phyloP scores from a whole-genome alignment of 352 stramenopile species.

The Globisporangium mamillatum region DNA sequence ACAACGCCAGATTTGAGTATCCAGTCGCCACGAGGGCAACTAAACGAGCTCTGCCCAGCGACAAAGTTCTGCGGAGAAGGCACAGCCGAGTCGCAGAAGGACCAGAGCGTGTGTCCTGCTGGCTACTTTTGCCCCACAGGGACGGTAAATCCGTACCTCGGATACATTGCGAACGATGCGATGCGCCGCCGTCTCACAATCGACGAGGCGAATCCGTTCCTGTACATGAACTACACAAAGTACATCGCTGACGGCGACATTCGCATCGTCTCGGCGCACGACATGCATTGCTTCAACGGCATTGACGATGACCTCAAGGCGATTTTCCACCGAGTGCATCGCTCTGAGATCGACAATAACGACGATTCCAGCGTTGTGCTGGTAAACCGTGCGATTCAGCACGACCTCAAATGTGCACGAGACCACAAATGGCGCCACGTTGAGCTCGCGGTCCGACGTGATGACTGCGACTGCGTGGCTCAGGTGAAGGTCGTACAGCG shows the following conservation, averaged over 20 bases:
- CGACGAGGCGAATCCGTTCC: slow-evolving; percentile 73
- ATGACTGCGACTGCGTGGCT: slow-evolving; percentile 91
- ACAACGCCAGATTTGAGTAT: slow-evolving; percentile 93
- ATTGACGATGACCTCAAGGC: slow-evolving; percentile 76
- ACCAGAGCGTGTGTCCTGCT: slow-evolving; percentile 73
- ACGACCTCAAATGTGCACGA: slow-evolving; percentile 81
- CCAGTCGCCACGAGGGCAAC: slow-evolving; percentile 84
- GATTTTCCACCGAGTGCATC: slow-evolving; percentile 38
- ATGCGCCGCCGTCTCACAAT: slow-evolving; percentile 66
- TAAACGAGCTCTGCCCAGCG: slow-evolving; percentile 86
- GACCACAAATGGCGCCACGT: slow-evolving; percentile 95
- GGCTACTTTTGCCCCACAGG: slow-evolving; percentile 96
- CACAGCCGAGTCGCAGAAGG: slow-evolving; percentile 83
- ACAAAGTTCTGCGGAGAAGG: slow-evolving; percentile 87
- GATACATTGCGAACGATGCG: slow-evolving; percentile 89
- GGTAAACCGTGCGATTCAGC: slow-evolving; percentile 67
- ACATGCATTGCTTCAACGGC: slow-evolving; percentile 89
- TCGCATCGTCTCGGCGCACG: slow-evolving; percentile 85
- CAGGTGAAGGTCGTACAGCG: slow-evolving; percentile 86
- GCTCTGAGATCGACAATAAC: slow-evolving; percentile 4
- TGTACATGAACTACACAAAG: slow-evolving; percentile 69
- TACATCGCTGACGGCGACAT: slow-evolving; percentile 91
- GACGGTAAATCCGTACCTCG: slow-evolving; percentile 84
- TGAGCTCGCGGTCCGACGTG: slow-evolving; percentile 77
- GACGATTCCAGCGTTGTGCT: slow-evolving; percentile 17